phyloP scores from a whole-genome alignment of 192 early-diverging fungal species.

The Gonapodya sp. region DNA sequence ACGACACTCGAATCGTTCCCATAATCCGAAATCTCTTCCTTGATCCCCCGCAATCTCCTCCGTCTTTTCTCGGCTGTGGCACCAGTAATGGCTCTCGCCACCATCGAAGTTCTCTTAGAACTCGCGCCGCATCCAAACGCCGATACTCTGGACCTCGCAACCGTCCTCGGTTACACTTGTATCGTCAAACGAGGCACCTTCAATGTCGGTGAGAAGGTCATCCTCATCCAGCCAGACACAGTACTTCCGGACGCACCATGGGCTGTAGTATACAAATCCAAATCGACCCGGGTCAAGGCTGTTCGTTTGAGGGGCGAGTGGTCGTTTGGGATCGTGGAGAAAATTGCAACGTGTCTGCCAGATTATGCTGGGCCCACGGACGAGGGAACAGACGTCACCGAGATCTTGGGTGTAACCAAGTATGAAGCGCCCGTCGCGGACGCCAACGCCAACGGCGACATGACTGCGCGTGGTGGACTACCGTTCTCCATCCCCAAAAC shows the following conservation, averaged over 20 bases:
- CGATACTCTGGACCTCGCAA: neutral
- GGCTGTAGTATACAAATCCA: neutral
- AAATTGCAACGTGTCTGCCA: neutral
- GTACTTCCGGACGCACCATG: neutral
- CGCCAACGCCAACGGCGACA: neutral
- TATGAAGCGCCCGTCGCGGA: neutral
- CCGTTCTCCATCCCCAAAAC: neutral
- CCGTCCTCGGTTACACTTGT: neutral
- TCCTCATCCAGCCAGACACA: neutral
- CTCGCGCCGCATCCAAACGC: neutral
- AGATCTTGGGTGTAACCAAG: neutral
- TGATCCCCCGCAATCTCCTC: too few species aligned
- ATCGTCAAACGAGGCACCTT: neutral
- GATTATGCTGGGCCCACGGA: neutral
- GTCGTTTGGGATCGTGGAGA: neutral
- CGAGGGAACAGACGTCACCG: neutral
- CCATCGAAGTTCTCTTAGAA: neutral
- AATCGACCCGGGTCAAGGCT: neutral
- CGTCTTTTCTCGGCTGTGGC: too few species aligned
- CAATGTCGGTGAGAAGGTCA: neutral
- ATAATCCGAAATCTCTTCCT: too few species aligned
- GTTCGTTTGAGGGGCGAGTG: neutral
- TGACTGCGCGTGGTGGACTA: neutral
- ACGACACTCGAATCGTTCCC: too few species aligned
- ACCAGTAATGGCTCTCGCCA: neutral